Evolutionary conservation across 2,329 filamentous ascomycete species (phyloP).

Genomic region (Phialophora chinensis): DNA sequence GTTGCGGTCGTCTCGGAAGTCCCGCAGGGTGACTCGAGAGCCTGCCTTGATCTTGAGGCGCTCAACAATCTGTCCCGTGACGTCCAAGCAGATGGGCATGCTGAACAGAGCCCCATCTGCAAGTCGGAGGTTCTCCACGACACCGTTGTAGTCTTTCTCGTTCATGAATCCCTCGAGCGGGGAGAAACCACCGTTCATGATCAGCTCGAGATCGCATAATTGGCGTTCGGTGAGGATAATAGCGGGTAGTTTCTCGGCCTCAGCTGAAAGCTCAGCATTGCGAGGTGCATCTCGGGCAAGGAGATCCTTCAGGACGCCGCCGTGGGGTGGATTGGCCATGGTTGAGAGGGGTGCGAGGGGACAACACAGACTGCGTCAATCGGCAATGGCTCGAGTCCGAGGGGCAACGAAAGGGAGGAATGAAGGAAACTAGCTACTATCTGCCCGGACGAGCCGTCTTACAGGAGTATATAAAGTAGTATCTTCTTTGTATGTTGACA

Average conservation of each 20-base stretch:
- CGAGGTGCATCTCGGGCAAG: conserved; percentile 88
- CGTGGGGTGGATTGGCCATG: conserved; percentile 70
- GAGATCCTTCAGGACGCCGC: conserved; percentile 97
- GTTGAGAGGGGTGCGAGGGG: background rate
- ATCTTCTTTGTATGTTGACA: background rate
- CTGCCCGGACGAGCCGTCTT: background rate
- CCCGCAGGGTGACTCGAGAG: conserved; percentile 82
- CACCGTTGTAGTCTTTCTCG: conserved; percentile 94
- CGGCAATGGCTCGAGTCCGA: background rate
- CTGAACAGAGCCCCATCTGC: conserved; percentile 88
- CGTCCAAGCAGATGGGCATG: conserved; percentile 95
- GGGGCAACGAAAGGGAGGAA: background rate
- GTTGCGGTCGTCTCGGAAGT: conserved; percentile 95
- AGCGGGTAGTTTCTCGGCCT: conserved; percentile 85
- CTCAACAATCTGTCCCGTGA: conserved; percentile 76
- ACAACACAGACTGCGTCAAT: background rate
- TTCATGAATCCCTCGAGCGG: conserved; percentile 98
- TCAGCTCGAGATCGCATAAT: conserved; percentile 95
- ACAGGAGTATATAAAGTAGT: conserved; percentile 12
- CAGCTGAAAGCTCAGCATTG: conserved; percentile 76
- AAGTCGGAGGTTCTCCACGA: conserved; percentile 86
- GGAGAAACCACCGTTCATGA: conserved; percentile 97
- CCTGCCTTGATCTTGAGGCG: conserved; percentile 77
- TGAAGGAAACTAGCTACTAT: conserved; percentile 2
- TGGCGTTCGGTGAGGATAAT: conserved; percentile 89